These are phyloP conservation scores for Epichloe sibirici DNA, from an alignment of 2,329 filamentous ascomycete species.

Conservation along the genomic window DNA sequence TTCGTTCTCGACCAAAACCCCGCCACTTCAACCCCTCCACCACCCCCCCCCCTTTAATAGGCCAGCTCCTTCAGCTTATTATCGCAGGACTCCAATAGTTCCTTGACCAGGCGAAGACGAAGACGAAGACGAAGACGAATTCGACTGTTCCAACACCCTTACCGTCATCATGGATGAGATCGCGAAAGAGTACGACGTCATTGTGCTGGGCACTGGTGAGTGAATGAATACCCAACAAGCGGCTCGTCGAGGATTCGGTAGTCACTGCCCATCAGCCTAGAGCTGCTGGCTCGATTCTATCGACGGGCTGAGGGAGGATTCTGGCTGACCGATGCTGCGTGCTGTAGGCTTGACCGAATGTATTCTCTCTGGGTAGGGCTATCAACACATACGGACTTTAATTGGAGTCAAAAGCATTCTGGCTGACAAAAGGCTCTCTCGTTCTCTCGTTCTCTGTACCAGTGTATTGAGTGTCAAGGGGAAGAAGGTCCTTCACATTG, in stretches of 20 bases:
- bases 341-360: slow-evolving; percentile 84
- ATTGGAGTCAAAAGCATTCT: neutral
- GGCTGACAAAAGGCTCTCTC: slow-evolving; percentile 20
- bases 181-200: slow-evolving; percentile 94
- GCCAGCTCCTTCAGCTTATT: slow-evolving; percentile 4
- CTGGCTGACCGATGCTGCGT: slow-evolving; percentile 11
- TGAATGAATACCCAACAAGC: slow-evolving; percentile 9
- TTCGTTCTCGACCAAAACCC: slow-evolving; percentile 11
- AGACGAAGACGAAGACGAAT: neutral
- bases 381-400: neutral
- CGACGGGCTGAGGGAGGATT: neutral
- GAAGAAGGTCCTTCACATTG: slow-evolving; percentile 98
- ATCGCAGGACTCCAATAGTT: neutral
- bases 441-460: neutral
- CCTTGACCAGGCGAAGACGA: neutral
- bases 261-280: neutral
- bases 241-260: neutral
- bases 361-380: slow-evolving; percentile 82
- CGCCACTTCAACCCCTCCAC: slow-evolving; percentile 17
- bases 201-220: slow-evolving; percentile 94
- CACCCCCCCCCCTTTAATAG: neutral
- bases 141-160: neutral
- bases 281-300: neutral
- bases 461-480: slow-evolving; percentile 94
- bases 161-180: slow-evolving; percentile 79